phyloP scores from a whole-genome alignment of 2,329 filamentous ascomycete genomes.

The Hypoxylon sp. region DNA sequence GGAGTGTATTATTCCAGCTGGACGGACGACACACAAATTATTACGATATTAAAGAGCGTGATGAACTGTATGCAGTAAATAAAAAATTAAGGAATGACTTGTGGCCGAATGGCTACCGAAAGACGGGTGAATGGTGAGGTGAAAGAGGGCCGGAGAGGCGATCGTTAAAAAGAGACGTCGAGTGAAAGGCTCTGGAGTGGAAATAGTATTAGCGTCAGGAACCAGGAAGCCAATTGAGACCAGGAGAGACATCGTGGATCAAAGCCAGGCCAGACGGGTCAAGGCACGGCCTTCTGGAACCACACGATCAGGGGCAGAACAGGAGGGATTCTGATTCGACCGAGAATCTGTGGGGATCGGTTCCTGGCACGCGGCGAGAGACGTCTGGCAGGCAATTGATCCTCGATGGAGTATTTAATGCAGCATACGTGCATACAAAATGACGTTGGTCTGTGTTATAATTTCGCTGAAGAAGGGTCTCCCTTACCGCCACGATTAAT shows the following conservation, averaged over 20 bases:
- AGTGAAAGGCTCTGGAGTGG: constrained; percentile 53
- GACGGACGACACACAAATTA: constrained; percentile 62
- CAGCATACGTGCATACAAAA: constrained; percentile 46
- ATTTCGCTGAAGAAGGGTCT: constrained; percentile 51
- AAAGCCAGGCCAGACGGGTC: constrained; percentile 43
- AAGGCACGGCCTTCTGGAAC: constrained; percentile 49
- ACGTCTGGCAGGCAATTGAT: constrained; percentile 49
- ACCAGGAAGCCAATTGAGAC: constrained; percentile 46
- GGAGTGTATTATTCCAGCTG: constrained; percentile 62
- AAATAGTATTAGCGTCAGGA: constrained; percentile 49
- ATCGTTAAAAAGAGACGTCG: constrained; percentile 63
- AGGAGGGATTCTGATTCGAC: constrained; percentile 48
- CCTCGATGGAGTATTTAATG: constrained; percentile 47
- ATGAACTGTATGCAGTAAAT: constrained; percentile 60
- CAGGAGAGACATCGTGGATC: constrained; percentile 42
- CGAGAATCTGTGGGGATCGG: constrained; percentile 46
- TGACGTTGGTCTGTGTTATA: constrained; percentile 48
- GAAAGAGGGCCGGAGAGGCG: constrained; percentile 62
- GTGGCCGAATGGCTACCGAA: constrained; percentile 65
- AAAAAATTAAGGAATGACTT: constrained; percentile 72
- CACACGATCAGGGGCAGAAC: constrained; percentile 48
- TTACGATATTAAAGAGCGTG: constrained; percentile 74
- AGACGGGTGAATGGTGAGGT: constrained; percentile 57
- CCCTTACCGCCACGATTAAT: constrained; percentile 69
- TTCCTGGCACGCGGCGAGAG: constrained; percentile 50